Evolutionary conservation across 768 basidiomycete species (phyloP), one percentile per base, ranked within the genome.

Genomic region (Tylopilus felleus): DNA sequence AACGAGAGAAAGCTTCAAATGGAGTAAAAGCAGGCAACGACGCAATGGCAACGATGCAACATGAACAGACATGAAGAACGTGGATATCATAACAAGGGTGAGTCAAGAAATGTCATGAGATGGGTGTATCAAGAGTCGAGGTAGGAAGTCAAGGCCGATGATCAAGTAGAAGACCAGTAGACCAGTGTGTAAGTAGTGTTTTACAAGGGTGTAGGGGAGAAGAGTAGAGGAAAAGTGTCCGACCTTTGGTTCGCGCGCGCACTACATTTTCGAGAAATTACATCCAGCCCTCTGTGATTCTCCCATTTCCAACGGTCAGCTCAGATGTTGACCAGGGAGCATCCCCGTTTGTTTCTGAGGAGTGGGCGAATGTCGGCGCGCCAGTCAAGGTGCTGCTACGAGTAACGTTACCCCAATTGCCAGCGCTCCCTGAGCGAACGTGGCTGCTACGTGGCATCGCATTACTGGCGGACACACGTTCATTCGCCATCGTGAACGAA

Each of bases 401-500:
- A 25, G 81, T 66, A 60, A 87, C 75, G 62, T 72, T 81, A 40
- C 76, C 85, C 89, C 89, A 90, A 66, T 89, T 90, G 29, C 88
- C 88, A 25, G 85, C 86, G 67, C 88, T 90, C 43, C 89, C 89
- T 41, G 87, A 82, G 56, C 89, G 84, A 55, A 82, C 81, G 64
- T 91, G 88, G 35, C 86, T 82, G 27, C 75, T 73, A 52, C 87
- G 81, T 19, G 75, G 60, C 38, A 63, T 61, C 46, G 52, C 67
- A 41, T 73, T 69, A 60, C 66, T 72, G 43, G 57, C 49, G 1
- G 67, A 47, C 38, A 63, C 73, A 58, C 75, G 79, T 47, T 71
- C 76, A 39, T 74, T 76, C 55, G 61, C 55, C 61, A 68, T 67
- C 35, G 63, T 63, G 62, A 68, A 72, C 19, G 78, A 72, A 50